Evolutionary conservation across 768 basidiomycete genomes (phyloP).

Genomic region (Amanita muscaria): DNA sequence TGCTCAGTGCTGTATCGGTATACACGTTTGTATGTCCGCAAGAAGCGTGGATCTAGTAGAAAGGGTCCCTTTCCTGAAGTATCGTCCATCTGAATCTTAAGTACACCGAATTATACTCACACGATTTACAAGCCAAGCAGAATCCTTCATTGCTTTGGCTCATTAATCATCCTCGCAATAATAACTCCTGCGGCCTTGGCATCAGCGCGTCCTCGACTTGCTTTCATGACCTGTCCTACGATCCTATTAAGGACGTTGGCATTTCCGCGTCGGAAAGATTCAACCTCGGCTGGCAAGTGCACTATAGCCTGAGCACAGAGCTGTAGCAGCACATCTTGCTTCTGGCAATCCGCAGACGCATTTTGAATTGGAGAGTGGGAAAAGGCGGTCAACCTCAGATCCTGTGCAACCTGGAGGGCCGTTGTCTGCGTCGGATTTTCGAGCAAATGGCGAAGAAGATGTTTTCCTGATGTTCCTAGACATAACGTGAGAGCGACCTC

Average conservation of each 20-base stretch:
- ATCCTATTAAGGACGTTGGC: slow-evolving; percentile 74
- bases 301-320: slow-evolving; percentile 61
- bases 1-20: neutral
- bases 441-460: slow-evolving; percentile 66
- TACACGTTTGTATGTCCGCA: neutral
- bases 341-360: neutral
- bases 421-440: slow-evolving; percentile 29
- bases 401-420: slow-evolving; percentile 34
- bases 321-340: slow-evolving; percentile 26
- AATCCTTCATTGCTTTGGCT: neutral
- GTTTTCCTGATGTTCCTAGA: slow-evolving; percentile 73
- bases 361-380: slow-evolving; percentile 11
- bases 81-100: too few relatives aligned
- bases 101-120: too few relatives aligned
- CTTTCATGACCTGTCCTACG: slow-evolving; percentile 80
- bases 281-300: slow-evolving; percentile 57
- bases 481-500: neutral
- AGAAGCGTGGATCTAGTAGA: neutral
- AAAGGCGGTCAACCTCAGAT: slow-evolving; percentile 39
- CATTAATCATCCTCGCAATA: neutral
- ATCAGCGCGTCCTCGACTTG: slow-evolving; percentile 71
- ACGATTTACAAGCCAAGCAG: too few relatives aligned
- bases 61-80: too few relatives aligned
- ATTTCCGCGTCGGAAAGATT: slow-evolving; percentile 59
- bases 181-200: slow-evolving; percentile 30